Conservation (phyloP, 2,329 filamentous ascomycete species). For the Daldinia eschscholtzii region DNA sequence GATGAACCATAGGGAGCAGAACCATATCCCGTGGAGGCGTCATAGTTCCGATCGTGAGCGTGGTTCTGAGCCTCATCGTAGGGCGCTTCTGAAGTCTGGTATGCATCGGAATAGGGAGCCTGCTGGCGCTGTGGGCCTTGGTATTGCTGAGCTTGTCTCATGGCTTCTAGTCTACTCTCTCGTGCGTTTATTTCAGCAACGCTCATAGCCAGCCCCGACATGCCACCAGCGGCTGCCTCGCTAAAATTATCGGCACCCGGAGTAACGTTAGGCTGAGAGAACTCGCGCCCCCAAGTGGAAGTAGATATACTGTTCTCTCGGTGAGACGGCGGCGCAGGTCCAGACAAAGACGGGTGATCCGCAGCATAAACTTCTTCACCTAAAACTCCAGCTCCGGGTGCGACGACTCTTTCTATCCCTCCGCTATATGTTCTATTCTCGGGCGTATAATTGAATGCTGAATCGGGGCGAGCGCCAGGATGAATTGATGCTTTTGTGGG, state of each 20-base stretch:
- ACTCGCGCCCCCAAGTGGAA: conserved; percentile 45
- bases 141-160: conserved; percentile 57
- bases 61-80: conserved; percentile 44
- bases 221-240: conserved; percentile 71
- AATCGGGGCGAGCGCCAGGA: conserved; percentile 55
- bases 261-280: conserved; percentile 61
- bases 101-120: conserved; percentile 40
- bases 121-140: conserved; percentile 35
- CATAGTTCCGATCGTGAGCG: conserved; percentile 46
- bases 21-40: conserved; percentile 38
- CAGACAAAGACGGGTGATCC: conserved; percentile 41
- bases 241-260: conserved; percentile 77
- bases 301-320: conserved; percentile 40
- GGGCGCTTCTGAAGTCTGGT: conserved; percentile 37
- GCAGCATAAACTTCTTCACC: conserved; percentile 40
- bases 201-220: conserved; percentile 75
- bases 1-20: conserved; percentile 9
- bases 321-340: conserved; percentile 51
- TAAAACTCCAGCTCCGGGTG: conserved; percentile 42
- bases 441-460: conserved; percentile 53
- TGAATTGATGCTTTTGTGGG: conserved; percentile 28
- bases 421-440: conserved; percentile 54
- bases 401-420: conserved; percentile 41
- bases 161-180: conserved; percentile 74
- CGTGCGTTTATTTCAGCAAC: conserved; percentile 74